A percentile compares a stretch with the other conserved stretches of the same genome.
These are phyloP conservation scores for Kodamaea derodonti DNA, from an alignment of 1,139 yeast genomes.

Conservation along the genomic window DNA sequence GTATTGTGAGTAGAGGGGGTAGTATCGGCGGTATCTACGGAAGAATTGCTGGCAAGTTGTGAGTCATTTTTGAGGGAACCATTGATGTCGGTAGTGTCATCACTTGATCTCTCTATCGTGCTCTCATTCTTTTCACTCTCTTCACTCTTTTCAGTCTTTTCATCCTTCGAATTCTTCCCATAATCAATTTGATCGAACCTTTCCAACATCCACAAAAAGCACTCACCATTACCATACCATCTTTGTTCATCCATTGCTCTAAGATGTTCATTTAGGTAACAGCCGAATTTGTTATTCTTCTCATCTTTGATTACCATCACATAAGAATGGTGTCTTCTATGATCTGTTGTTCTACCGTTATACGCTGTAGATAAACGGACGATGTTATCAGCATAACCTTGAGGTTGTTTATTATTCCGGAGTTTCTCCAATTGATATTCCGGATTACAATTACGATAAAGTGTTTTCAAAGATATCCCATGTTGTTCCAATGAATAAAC, in stretches of 20 bases:
- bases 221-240: slow-evolving; percentile 92
- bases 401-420: slow-evolving; percentile 16
- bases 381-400: slow-evolving; percentile 38
- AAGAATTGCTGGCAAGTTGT: background rate
- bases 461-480: slow-evolving; percentile 81
- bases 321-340: slow-evolving; percentile 54
- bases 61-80: background rate
- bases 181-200: slow-evolving; percentile 14
- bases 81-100: slow-evolving; percentile 7
- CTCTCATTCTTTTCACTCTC: background rate
- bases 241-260: slow-evolving; percentile 67
- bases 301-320: slow-evolving; percentile 66
- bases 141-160: slow-evolving; percentile 1
- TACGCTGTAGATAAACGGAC: slow-evolving; percentile 22
- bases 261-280: slow-evolving; percentile 72
- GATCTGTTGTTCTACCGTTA: slow-evolving; percentile 12
- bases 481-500: slow-evolving; percentile 84
- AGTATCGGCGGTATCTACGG: too few relatives aligned
- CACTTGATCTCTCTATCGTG: background rate
- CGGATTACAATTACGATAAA: slow-evolving; percentile 46
- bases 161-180: background rate
- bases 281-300: slow-evolving; percentile 69
- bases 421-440: slow-evolving; percentile 27
- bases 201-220: slow-evolving; percentile 82
- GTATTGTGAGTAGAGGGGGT: too few relatives aligned